These are phyloP conservation scores for Nakazawaea siamensis DNA, from an alignment of 805 yeast species.

Conservation along the genomic window DNA sequence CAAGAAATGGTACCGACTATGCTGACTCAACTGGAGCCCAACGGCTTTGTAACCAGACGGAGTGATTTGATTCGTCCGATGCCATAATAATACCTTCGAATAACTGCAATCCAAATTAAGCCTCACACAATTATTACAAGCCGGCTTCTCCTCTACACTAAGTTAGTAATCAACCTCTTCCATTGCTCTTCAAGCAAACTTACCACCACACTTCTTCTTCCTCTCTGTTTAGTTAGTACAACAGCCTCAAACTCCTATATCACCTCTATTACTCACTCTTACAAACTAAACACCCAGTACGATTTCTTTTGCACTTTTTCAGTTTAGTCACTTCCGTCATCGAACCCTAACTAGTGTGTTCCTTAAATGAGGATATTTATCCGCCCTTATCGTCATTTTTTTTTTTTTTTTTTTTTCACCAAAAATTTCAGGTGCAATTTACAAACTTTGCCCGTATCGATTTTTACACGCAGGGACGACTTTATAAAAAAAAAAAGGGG, in stretches of 20 bases:
- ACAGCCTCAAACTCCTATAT: neutral
- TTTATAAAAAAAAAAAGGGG: neutral
- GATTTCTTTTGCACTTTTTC: conserved; percentile 6
- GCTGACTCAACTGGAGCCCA: neutral
- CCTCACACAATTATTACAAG: conserved; percentile 6
- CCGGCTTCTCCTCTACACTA: conserved; percentile 1
- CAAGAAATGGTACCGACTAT: neutral
- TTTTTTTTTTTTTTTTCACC: neutral
- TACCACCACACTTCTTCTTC: conserved; percentile 11
- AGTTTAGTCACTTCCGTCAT: neutral
- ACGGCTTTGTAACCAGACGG: neutral
- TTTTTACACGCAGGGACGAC: too few relatives aligned
- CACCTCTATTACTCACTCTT: conserved; percentile 9
- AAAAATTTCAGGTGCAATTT: too few relatives aligned
- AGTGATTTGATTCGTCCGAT: conserved; percentile 3
- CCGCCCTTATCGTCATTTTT: neutral
- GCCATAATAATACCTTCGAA: conserved; percentile 7
- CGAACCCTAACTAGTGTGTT: too few relatives aligned
- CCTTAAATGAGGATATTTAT: too few relatives aligned
- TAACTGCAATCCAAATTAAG: conserved; percentile 7
- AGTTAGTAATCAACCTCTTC: neutral
- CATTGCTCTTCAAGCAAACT: neutral
- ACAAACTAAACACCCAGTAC: conserved; percentile 7
- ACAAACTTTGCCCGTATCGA: too few relatives aligned
- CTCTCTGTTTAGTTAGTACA: conserved; percentile 2